Evolutionary conservation across 2,329 filamentous ascomycete species (phyloP).

Genomic region (Cercospora zeina): DNA sequence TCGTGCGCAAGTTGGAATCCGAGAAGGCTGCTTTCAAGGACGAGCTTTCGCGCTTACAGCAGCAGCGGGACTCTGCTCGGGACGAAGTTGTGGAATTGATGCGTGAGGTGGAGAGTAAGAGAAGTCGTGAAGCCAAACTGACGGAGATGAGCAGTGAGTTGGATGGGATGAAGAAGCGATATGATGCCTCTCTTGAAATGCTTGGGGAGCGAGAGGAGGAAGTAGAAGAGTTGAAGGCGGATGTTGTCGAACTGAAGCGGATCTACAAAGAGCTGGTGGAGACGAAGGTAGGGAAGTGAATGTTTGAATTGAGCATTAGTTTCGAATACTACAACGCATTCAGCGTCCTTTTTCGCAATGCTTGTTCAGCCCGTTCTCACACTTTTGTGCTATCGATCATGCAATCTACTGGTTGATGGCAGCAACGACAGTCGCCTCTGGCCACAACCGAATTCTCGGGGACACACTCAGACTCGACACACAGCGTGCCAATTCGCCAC

Average conservation of each 20-base stretch:
- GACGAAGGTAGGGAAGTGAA: conserved; percentile 33
- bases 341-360: background rate
- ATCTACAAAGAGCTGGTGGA: conserved; percentile 95
- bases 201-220: conserved; percentile 95
- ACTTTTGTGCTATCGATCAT: background rate
- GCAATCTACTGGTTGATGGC: background rate
- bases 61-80: conserved; percentile 90
- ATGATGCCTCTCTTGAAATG: conserved; percentile 90
- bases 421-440: background rate
- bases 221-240: conserved; percentile 84
- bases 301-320: background rate
- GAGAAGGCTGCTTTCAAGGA: conserved; percentile 89
- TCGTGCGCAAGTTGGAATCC: conserved; percentile 83
- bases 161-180: conserved; percentile 68
- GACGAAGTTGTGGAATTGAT: conserved; percentile 87
- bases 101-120: conserved; percentile 76
- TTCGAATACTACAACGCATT: background rate
- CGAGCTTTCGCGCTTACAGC: conserved; percentile 74
- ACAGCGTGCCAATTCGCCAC: background rate
- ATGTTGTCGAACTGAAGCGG: conserved; percentile 89
- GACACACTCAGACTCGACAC: background rate
- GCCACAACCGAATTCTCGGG: background rate
- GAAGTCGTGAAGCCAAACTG: conserved; percentile 60
- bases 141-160: conserved; percentile 68
- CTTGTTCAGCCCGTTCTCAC: background rate